Base-by-base conservation (phyloP, 331 rosid genomes). In the Rosa hybrid region DNA sequence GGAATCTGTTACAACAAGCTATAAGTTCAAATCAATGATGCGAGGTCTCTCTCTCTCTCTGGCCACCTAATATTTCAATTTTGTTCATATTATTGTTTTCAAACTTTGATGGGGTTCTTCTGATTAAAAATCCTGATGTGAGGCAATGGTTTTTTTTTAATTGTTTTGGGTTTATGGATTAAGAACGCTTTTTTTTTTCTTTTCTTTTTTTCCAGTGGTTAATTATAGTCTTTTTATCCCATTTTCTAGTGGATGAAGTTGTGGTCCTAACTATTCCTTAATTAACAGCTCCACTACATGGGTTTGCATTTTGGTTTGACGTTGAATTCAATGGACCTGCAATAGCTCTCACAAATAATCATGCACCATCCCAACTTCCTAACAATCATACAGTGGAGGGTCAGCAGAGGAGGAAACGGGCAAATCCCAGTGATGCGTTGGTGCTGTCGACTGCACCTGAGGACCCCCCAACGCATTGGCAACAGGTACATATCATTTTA, bases 381-480 rank as follows among this genome's bases (percentile, higher is more conserved):
- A 91, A 88, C 80, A 88, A 84, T 83, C 89, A 88, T 49, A 80
- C 74, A 75, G 86, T 80, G 73, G 94, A 96, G 81, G 90, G 89
- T 69, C 88, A 76, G 89, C 96, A 85, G 85, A 88, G 97, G 79
- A 93, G 87, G 90, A 93, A 84, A 81, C 89, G 97, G 76, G 67
- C 93, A 74, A 93, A 90, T 78, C 97, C 98, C 39, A 89, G 80
- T 81, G 94, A 90, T 71, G 87, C 94, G 50, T 84, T 96, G 68
- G 92, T 91, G 46, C 87, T 96, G 68, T 96, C 98, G 80, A 93
- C 99, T 59, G 98, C 99, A 53, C 99, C 99, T 4, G 99, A 93
- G 98, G 99, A 96, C 79, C 98, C 97, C 79, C 99, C 98, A 77
- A 96, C 99, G 20, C 99, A 96, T 82, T 96, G 99, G 99, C 99